Base-by-base conservation (phyloP, 73 alveolate genomes). In the Paramecium caudatum region DNA sequence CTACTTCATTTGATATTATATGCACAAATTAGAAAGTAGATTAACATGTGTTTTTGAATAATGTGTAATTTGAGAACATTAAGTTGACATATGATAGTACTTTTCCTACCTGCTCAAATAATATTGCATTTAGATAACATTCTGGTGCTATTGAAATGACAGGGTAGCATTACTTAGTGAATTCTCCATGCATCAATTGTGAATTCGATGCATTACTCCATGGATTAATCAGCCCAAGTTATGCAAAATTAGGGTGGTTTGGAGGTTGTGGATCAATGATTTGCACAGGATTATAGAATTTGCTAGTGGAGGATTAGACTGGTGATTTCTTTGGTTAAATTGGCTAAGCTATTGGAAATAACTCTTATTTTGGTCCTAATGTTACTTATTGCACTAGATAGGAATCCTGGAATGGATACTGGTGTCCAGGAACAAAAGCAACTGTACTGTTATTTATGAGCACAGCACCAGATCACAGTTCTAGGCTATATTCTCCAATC, bases 241-340 rank as follows among this genome's bases (percentile, higher is more conserved):
- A 16, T 0, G 8, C 61, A 10, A 27, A 19, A 74, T 4, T 61
- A 12, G 93, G 93, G 30, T 63, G 93, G 87, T 63, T 63, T 41
- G 93, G 93, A n/a, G 93, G 93, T 10, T 86, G 93, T 86, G 93
- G 93, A 23, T 45, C 84, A 30, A 63, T 86, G 37, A 15, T n/a
- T 0, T 86, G 93, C 68, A 86, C 93, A 34, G 93, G 93, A 43
- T 37, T 48, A 43, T 41, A 21, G 9, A 86, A 86, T 50, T 80
- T 63, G 39, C 65, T 86, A 17, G 33, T 62, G 2, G 93, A 62
- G 4, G 93, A 86, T 86, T 43, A 62, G 41, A 46, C 68, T 17
- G 93, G 93, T 10, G 39, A 16, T 1, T 46, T 86, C 63, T 86
- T 86, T 78, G 88, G 88, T 21, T 4, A 37, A 37, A 34, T 36